Conservation (phyloP, 768 basidiomycete species). For the Mycena amicta region DNA sequence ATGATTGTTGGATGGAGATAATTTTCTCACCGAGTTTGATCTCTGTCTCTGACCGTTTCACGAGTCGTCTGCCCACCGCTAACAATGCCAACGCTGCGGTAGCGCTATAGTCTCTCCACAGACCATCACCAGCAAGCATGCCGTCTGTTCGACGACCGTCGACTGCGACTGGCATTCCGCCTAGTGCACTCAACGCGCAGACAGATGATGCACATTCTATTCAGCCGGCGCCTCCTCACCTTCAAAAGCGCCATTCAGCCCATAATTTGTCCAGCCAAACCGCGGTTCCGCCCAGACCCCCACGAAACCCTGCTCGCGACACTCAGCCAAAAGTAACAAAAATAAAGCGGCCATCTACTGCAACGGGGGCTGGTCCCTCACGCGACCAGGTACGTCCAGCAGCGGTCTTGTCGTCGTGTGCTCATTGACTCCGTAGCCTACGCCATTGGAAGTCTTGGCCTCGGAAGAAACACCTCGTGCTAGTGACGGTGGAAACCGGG, state of each 20-base stretch:
- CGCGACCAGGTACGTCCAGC: conserved; percentile 33
- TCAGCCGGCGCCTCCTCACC: conserved; percentile 11
- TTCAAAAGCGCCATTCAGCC: conserved; percentile 37
- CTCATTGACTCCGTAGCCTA: conserved; percentile 7
- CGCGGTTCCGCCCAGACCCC: conserved; percentile 32
- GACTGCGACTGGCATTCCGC: neutral
- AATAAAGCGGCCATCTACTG: conserved; percentile 24
- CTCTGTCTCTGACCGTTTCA: neutral
- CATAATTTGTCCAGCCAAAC: conserved; percentile 13
- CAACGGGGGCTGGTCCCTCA: conserved; percentile 29
- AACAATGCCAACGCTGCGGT: neutral
- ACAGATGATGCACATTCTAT: neutral
- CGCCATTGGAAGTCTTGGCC: conserved; percentile 34
- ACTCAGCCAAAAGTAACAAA: conserved; percentile 12
- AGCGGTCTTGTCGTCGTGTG: neutral
- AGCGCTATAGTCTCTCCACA: too few species aligned
- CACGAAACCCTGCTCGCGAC: conserved; percentile 36
- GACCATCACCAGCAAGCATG: neutral
- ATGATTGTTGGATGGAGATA: neutral
- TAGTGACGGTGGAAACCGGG: neutral
- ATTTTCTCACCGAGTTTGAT: neutral
- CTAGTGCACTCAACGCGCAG: neutral
- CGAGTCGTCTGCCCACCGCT: neutral
- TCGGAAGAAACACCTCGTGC: neutral
- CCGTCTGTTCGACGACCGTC: conserved; percentile 1